Base-by-base conservation (phyloP, 148 eudicot genomes). In the Selenicereus undatus region DNA sequence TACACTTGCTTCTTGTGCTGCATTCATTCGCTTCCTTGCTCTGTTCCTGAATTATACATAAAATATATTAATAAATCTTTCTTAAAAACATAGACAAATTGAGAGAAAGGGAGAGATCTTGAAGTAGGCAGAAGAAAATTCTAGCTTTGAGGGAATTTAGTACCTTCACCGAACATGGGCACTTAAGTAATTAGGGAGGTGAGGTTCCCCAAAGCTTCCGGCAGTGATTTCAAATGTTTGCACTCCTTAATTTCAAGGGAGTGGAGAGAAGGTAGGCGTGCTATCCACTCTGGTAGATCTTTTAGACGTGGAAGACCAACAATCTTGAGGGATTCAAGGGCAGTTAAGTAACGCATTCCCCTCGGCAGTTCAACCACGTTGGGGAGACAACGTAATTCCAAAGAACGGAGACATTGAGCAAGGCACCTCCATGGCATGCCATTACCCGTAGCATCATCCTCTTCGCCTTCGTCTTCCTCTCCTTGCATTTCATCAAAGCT, bases 241-340 rank as follows among this genome's bases (percentile, higher is more conserved):
- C 86, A 0, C 4, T 0, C 0, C 2, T n/a, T n/a, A n/a, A 84
- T 36, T 9, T 5, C 4, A 35, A 84, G 58, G 21, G 60, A 62
- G 9, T 66, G 77, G 29, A 84, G 83, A 62, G 83, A 80, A 17
- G 68, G 66, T 30, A 84, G 78, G 78, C n/a, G 17, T 35, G 64
- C 73, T 11, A 80, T 81, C 86, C 83, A 84, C n/a, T 68, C 78
- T 0, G 86, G 83, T 5, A 80, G 20, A 2, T 11, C 74, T 70
- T 29, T 29, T 42, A 83, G 32, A n/a, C 24, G 29, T 5, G 22
- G 29, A 1, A 32, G 80, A 27, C 2, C 1, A 0, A 1, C 3
- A 58, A 83, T 62, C 1, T 51, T 6, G 26, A 84, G 78, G 22
- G 32, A 30, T 20, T 66, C 62, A 64, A 84, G 84, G 66, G 79